phyloP scores from a whole-genome alignment of 768 basidiomycete genomes.

The Serendipita sp. region DNA sequence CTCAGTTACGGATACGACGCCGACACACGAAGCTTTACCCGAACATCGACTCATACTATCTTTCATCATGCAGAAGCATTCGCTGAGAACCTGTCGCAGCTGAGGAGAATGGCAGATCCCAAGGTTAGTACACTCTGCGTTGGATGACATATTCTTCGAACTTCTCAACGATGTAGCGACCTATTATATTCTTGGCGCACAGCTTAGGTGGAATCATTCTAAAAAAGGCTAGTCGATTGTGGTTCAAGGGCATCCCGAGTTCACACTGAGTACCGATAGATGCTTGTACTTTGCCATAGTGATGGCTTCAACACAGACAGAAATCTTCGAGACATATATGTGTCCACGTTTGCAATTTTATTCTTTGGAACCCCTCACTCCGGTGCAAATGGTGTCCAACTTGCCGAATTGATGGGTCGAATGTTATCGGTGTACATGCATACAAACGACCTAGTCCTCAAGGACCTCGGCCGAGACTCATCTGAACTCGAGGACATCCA shows the following conservation, averaged over 20 bases:
- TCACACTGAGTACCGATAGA: background rate
- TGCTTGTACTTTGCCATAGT: background rate
- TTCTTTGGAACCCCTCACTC: background rate
- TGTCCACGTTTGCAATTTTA: background rate
- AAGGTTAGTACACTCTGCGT: background rate
- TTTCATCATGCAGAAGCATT: background rate
- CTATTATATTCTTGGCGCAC: background rate
- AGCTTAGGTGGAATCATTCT: background rate
- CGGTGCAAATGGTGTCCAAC: background rate
- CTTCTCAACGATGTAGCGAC: background rate
- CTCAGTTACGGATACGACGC: background rate
- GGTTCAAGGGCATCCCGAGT: background rate
- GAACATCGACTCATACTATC: background rate
- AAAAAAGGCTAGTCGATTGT: background rate
- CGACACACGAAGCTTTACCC: background rate
- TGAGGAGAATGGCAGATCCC: background rate
- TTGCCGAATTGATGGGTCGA: background rate
- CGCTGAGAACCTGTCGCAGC: background rate
- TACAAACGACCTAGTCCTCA: background rate
- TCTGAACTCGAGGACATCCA: background rate
- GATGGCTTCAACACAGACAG: background rate
- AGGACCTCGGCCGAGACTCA: background rate
- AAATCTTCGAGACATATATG: background rate
- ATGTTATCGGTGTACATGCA: background rate
- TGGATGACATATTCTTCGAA: background rate